Percentiles rank a stretch among this genome's conserved stretches.
These are phyloP conservation scores for Cercospora berteroae DNA, from an alignment of 2,329 filamentous ascomycete genomes.

Conservation along the genomic window DNA sequence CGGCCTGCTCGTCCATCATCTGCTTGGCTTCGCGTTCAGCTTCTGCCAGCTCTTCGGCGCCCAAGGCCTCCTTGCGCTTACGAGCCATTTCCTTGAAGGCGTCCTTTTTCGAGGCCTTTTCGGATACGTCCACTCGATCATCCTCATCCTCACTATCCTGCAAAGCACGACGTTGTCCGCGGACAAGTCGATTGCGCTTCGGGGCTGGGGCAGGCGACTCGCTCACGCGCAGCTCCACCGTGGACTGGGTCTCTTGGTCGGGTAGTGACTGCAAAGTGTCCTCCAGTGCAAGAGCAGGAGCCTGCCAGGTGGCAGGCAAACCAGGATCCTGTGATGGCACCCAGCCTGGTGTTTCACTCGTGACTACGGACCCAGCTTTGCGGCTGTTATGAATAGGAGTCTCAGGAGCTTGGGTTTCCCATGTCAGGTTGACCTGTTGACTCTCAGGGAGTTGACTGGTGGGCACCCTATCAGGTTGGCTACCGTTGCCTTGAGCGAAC, in stretches of 20 bases:
- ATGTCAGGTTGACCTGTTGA: conserved; percentile 40
- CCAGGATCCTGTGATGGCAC: conserved; percentile 37
- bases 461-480: conserved; percentile 21
- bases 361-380: conserved; percentile 25
- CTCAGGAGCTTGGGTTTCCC: conserved; percentile 35
- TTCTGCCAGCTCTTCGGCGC: conserved; percentile 44
- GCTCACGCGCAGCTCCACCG: conserved; percentile 34
- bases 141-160: conserved; percentile 44
- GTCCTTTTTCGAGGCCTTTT: conserved; percentile 42
- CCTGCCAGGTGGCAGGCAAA: conserved; percentile 31
- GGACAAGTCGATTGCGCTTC: conserved; percentile 56
- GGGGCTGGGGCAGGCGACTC: conserved; percentile 36
- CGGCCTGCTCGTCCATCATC: conserved; percentile 89
- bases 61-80: conserved; percentile 54
- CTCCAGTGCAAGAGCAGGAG: conserved; percentile 20
- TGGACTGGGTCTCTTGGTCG: conserved; percentile 35
- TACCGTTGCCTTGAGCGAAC: conserved; percentile 14
- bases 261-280: conserved; percentile 20
- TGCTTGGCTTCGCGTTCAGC: conserved; percentile 78
- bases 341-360: conserved; percentile 37
- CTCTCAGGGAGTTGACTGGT: conserved; percentile 33
- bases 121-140: conserved; percentile 39
- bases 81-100: conserved; percentile 71
- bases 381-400: conserved; percentile 29
- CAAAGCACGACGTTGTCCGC: conserved; percentile 43